Percentiles rank a stretch among this genome's conserved stretches.
Evolutionary conservation across 2,329 filamentous ascomycete genomes (phyloP).

Genomic region (Huntiella omanensis): DNA sequence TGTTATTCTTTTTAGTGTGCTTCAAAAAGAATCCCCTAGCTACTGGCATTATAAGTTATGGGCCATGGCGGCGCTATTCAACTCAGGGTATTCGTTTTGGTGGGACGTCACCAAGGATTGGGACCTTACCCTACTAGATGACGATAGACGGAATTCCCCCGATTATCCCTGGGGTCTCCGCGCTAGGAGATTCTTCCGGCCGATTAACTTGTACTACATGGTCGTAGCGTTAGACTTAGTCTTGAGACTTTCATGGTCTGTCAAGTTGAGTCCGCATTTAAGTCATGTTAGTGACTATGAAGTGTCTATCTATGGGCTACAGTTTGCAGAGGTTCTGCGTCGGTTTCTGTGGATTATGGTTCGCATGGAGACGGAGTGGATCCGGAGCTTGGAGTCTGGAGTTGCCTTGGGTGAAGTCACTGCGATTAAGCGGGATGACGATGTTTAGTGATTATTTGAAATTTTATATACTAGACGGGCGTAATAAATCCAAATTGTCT

Average conservation of each 20-base stretch:
- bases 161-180: slow-evolving; percentile 65
- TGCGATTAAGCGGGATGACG: slow-evolving; percentile 35
- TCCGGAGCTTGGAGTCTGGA: slow-evolving; percentile 41
- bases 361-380: slow-evolving; percentile 84
- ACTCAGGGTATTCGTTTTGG: slow-evolving; percentile 92
- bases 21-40: slow-evolving; percentile 40
- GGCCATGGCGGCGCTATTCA: slow-evolving; percentile 56
- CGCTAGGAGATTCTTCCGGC: slow-evolving; percentile 51
- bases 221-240: slow-evolving; percentile 63
- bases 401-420: slow-evolving; percentile 62
- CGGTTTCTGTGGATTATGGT: slow-evolving; percentile 98
- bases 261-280: slow-evolving; percentile 68
- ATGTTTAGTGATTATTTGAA: slow-evolving; percentile 13
- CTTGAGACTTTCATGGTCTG: slow-evolving; percentile 75
- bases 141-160: slow-evolving; percentile 33
- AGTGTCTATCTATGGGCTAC: slow-evolving; percentile 70
- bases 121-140: slow-evolving; percentile 71
- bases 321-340: slow-evolving; percentile 69
- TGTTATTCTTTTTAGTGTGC: slow-evolving; percentile 61
- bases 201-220: slow-evolving; percentile 59
- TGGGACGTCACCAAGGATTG: slow-evolving; percentile 96
- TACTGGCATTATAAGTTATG: slow-evolving; percentile 36
- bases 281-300: slow-evolving; percentile 76
- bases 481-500: too few relatives aligned
- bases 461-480: too few relatives aligned